A percentile compares a stretch with the other conserved stretches of the same genome.
Evolutionary conservation across 257 asterid genomes (phyloP).

Genomic region (Nicotiana attenuata): DNA sequence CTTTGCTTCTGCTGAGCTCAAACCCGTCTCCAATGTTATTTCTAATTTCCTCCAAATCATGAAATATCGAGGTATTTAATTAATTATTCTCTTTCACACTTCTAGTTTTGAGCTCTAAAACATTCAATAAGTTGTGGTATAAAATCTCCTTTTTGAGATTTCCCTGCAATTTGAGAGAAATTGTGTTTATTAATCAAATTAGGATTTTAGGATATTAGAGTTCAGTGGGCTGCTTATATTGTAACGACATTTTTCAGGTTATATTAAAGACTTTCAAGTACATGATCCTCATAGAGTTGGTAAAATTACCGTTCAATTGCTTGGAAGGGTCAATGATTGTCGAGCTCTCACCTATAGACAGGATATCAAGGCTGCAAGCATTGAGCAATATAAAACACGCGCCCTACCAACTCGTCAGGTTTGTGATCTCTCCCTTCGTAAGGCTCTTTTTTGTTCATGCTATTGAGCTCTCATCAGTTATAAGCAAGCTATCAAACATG

Average conservation of each 20-base stretch:
- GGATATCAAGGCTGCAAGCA: slow-evolving; percentile 58
- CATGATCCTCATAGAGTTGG: slow-evolving; percentile 83
- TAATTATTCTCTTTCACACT: not conserved
- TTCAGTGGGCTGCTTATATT: not conserved
- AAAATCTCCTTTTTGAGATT: not conserved
- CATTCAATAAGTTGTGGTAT: not conserved
- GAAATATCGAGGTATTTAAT: slow-evolving; percentile 69
- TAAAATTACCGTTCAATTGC: slow-evolving; percentile 72
- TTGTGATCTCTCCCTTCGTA: slow-evolving; percentile 1
- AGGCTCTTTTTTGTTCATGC: not conserved
- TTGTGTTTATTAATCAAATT: not conserved
- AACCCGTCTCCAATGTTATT: slow-evolving; percentile 70
- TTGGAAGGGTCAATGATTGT: slow-evolving; percentile 86
- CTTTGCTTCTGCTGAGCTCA: slow-evolving; percentile 75
- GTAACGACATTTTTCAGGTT: slow-evolving; percentile 45
- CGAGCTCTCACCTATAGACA: slow-evolving; percentile 79
- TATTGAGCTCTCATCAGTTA: not conserved
- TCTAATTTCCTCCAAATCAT: slow-evolving; percentile 89
- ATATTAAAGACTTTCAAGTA: slow-evolving; percentile 72
- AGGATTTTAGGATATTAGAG: not conserved
- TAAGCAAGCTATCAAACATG: not conserved
- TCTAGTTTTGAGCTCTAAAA: not conserved
- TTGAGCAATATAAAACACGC: slow-evolving; percentile 56
- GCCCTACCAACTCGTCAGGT: slow-evolving; percentile 94
- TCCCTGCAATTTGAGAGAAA: not conserved